These are phyloP conservation scores for Crucihimalaya himalaica DNA, from an alignment of 345 rosid genomes.

Conservation along the genomic window DNA sequence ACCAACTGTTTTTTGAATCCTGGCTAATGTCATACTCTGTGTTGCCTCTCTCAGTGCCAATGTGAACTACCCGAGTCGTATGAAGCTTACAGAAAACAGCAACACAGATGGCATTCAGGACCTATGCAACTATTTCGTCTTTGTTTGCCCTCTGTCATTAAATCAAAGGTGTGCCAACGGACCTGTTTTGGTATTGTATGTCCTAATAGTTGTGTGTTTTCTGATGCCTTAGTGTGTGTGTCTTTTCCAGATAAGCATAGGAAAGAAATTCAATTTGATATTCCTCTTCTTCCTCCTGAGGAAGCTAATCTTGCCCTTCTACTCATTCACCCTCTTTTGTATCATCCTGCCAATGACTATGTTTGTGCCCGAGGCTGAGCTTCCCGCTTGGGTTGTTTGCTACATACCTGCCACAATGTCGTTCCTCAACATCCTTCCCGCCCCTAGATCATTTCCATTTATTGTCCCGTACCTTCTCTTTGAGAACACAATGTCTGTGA, in stretches of 20 bases:
- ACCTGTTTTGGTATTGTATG: background rate
- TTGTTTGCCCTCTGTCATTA: constrained; percentile 72
- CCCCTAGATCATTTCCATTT: constrained; percentile 90
- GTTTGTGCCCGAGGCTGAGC: constrained; percentile 92
- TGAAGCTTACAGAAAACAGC: constrained; percentile 94
- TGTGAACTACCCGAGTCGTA: constrained; percentile 95
- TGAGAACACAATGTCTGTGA: constrained; percentile 95
- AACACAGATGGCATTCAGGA: constrained; percentile 97
- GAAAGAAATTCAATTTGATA: constrained; percentile 89
- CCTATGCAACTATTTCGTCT: constrained; percentile 97
- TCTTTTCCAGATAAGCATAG: constrained; percentile 67
- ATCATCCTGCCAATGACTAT: constrained; percentile 94
- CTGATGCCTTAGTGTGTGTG: constrained; percentile 2
- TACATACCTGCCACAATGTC: constrained; percentile 97
- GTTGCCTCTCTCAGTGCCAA: constrained; percentile 60
- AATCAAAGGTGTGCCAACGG: constrained; percentile 57
- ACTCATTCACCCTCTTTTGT: constrained; percentile 95
- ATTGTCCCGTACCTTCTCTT: constrained; percentile 96
- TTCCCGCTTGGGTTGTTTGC: constrained; percentile 92
- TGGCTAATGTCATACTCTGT: constrained; percentile 3
- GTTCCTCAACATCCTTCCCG: constrained; percentile 89
- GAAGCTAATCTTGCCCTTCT: constrained; percentile 83
- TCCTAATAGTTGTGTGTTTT: background rate
- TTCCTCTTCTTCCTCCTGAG: constrained; percentile 88
- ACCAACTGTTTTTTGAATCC: background rate